Evolutionary conservation across 768 basidiomycete species (phyloP), one percentile per base, ranked within the genome.

Genomic region (Pleurotus giganteus): DNA sequence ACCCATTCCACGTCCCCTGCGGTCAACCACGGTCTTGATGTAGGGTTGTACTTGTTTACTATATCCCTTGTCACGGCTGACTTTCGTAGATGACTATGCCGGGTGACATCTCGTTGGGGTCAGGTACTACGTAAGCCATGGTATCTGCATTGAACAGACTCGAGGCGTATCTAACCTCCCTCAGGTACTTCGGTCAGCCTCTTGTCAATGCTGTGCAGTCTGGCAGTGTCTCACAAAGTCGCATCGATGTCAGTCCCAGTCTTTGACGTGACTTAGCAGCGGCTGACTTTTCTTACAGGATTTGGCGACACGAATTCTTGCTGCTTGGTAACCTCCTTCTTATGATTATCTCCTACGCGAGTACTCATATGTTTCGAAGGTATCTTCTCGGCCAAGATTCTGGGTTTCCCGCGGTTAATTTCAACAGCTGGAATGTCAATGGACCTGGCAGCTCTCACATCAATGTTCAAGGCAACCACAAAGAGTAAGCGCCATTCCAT

Each of bases 291-390:
- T 46, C 13, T 11, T 28, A 7, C 43, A 82, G 71, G 84, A 91
- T 65, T 79, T 89, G 78, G 88, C 88, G 0, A 80, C 80, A 2
- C 82, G 89, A 17, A 85, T 90, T 55, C 65, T 90, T 8, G 85
- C 87, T 15, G 78, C 79, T 5, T 90, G 83, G 78, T 85, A 65
- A 12, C 8, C 17, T 47, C 8, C 54, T 28, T 9, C 24, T 4
- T 26, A 42, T 27, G 7, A 19, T 2, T 41, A 21, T 27, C 24
- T 29, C 15, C 4, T 37, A 4, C 15, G 49, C 45, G n/a, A 15
- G 47, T 39, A 46, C 34, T 9, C 15, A 32, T 34, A 42, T 41
- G 39, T 41, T 17, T 19, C 49, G 6, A 26, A 66, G 63, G 70
- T 80, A 79, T 56, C 69, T 81, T 11, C 63, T 81, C 13, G 75